These are phyloP conservation scores for Huntiella savannae DNA, from an alignment of 2,329 filamentous ascomycete genomes.

Conservation along the genomic window DNA sequence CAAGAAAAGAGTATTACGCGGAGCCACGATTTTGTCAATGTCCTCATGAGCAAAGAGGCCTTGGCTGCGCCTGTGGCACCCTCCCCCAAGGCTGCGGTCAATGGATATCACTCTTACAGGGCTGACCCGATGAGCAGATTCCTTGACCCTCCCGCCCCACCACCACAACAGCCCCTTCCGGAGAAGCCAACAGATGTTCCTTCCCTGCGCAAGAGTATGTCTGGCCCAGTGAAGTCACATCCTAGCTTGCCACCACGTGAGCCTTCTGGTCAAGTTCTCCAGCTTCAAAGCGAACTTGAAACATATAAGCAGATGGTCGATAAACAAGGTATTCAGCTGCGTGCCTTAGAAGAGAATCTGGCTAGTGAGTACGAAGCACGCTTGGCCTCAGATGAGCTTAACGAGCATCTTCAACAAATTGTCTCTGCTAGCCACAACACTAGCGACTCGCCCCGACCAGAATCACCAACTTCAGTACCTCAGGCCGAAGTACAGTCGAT, in stretches of 20 bases:
- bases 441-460: background rate
- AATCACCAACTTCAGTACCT: too few species aligned
- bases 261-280: conserved; percentile 52
- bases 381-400: conserved; percentile 66
- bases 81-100: conserved; percentile 21
- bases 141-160: conserved; percentile 80
- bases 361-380: conserved; percentile 64
- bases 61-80: conserved; percentile 37
- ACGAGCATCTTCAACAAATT: conserved; percentile 45
- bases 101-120: conserved; percentile 38
- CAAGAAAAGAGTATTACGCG: conserved; percentile 72
- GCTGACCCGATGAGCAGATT: conserved; percentile 67
- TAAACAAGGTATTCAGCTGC: conserved; percentile 13
- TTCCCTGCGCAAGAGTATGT: conserved; percentile 55
- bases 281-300: conserved; percentile 68
- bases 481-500: conserved; percentile 9
- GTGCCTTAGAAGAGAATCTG: conserved; percentile 53
- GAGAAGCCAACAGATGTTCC: conserved; percentile 67
- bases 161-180: conserved; percentile 78
- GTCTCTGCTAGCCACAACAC: conserved; percentile 3
- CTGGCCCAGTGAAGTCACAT: conserved; percentile 49
- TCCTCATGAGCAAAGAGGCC: conserved; percentile 54
- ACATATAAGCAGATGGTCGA: conserved; percentile 71
- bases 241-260: conserved; percentile 38
- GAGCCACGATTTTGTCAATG: conserved; percentile 63